Evolutionary conservation across 345 rosid genomes (phyloP).

Genomic region (Citrus cavaleriei): DNA sequence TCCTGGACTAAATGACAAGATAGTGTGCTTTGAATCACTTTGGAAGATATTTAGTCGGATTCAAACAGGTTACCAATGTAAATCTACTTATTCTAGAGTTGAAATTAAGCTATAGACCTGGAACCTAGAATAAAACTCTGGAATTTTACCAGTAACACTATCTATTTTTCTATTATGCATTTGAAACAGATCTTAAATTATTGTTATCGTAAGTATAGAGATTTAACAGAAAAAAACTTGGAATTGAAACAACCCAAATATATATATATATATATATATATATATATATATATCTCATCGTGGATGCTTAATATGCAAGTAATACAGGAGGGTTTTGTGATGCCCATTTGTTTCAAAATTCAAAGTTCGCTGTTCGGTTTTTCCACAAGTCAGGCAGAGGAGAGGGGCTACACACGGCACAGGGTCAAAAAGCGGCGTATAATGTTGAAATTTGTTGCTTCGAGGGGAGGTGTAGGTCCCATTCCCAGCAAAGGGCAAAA

Average conservation of each 20-base stretch:
- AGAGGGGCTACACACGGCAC: neutral
- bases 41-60: no score
- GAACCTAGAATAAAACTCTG: neutral
- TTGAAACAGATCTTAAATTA: no score
- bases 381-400: neutral
- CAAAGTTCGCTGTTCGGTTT: neutral
- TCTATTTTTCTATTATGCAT: no score
- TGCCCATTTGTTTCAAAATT: neutral
- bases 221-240: no score
- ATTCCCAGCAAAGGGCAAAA: neutral
- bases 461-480: neutral
- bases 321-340: neutral
- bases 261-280: no score
- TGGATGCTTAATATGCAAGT: neutral
- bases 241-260: no score
- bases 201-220: no score
- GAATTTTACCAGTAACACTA: no score
- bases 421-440: slow-evolving; percentile 16
- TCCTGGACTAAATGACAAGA: neutral
- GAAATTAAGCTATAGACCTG: neutral
- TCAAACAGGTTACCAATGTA: neutral
- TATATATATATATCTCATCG: no score
- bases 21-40: neutral
- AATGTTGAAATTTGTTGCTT: slow-evolving; percentile 11
- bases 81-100: neutral